Evolutionary conservation across 768 basidiomycete species (phyloP).

Genomic region (Tylopilus felleus): DNA sequence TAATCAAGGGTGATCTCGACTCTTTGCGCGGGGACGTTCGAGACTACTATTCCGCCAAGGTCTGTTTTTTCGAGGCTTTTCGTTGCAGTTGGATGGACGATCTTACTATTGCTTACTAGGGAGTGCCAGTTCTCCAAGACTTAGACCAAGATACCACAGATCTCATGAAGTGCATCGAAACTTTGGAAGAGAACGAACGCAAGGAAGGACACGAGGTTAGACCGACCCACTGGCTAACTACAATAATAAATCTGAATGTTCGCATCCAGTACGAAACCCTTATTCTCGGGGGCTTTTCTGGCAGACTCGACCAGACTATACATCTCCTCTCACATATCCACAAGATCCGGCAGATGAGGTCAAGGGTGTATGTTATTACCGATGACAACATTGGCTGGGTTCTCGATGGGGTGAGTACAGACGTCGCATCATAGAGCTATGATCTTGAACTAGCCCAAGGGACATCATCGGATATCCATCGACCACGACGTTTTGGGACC

Average conservation of each 20-base stretch:
- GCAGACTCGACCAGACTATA: slow-evolving; percentile 91
- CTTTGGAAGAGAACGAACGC: slow-evolving; percentile 57
- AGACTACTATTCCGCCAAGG: slow-evolving; percentile 60
- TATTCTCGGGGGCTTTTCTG: slow-evolving; percentile 84
- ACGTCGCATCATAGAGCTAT: not conserved
- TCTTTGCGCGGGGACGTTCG: slow-evolving; percentile 76
- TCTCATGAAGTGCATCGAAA: slow-evolving; percentile 84
- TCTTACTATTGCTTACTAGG: slow-evolving; percentile 41
- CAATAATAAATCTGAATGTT: not conserved
- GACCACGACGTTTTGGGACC: slow-evolving; percentile 73
- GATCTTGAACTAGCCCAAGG: slow-evolving; percentile 43
- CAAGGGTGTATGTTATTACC: slow-evolving; percentile 72
- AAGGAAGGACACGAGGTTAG: slow-evolving; percentile 38
- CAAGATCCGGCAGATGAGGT: slow-evolving; percentile 62
- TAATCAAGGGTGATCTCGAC: slow-evolving; percentile 94
- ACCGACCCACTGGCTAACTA: not conserved
- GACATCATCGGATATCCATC: slow-evolving; percentile 74
- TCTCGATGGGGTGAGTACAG: slow-evolving; percentile 59
- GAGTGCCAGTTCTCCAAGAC: slow-evolving; percentile 66
- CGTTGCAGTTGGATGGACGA: not conserved
- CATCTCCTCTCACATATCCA: slow-evolving; percentile 84
- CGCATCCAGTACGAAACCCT: slow-evolving; percentile 59
- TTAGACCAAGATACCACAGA: slow-evolving; percentile 84
- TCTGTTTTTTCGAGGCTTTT: slow-evolving; percentile 28
- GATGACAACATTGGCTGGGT: slow-evolving; percentile 93